Evolutionary conservation across 305 asterid genomes (phyloP).

Genomic region (Andrographis paniculata): DNA sequence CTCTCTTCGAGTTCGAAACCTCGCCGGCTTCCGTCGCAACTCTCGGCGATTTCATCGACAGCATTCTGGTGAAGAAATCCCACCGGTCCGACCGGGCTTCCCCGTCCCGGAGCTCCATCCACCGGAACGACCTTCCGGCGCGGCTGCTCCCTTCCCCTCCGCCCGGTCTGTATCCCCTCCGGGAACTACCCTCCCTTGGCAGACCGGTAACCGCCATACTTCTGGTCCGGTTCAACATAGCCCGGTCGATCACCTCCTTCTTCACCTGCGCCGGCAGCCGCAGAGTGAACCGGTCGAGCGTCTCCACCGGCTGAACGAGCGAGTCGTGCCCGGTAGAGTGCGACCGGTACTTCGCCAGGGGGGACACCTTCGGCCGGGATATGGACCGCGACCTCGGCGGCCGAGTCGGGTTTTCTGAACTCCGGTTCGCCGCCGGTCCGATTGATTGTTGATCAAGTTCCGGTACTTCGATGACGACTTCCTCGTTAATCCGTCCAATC

Average conservation of each 20-base stretch:
- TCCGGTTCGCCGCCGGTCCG: slow-evolving; percentile 10
- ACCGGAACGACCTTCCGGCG: slow-evolving; percentile 15
- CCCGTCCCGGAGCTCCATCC: slow-evolving; percentile 30
- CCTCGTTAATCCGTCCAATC: neutral
- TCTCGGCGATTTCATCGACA: slow-evolving; percentile 30
- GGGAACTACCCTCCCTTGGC: slow-evolving; percentile 34
- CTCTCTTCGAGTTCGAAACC: slow-evolving; percentile 15
- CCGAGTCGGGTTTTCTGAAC: slow-evolving; percentile 15
- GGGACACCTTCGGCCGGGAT: slow-evolving; percentile 13
- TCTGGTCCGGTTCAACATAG: slow-evolving; percentile 27
- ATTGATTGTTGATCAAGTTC: neutral
- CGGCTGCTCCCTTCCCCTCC: slow-evolving; percentile 37
- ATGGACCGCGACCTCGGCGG: slow-evolving; percentile 21
- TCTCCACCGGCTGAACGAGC: slow-evolving; percentile 35
- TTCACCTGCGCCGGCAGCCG: slow-evolving; percentile 44
- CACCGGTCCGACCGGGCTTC: slow-evolving; percentile 27
- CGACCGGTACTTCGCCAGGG: slow-evolving; percentile 30
- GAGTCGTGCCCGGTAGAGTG: slow-evolving; percentile 49
- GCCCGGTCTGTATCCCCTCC: slow-evolving; percentile 34
- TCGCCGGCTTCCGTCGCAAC: slow-evolving; percentile 21
- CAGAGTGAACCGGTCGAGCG: slow-evolving; percentile 47
- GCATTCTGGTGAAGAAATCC: slow-evolving; percentile 27
- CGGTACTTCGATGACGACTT: slow-evolving; percentile 12
- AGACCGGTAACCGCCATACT: slow-evolving; percentile 23
- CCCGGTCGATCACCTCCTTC: slow-evolving; percentile 39